These are phyloP conservation scores for Saprolegnia parasitica DNA, from an alignment of 352 stramenopile species.

Conservation along the genomic window DNA sequence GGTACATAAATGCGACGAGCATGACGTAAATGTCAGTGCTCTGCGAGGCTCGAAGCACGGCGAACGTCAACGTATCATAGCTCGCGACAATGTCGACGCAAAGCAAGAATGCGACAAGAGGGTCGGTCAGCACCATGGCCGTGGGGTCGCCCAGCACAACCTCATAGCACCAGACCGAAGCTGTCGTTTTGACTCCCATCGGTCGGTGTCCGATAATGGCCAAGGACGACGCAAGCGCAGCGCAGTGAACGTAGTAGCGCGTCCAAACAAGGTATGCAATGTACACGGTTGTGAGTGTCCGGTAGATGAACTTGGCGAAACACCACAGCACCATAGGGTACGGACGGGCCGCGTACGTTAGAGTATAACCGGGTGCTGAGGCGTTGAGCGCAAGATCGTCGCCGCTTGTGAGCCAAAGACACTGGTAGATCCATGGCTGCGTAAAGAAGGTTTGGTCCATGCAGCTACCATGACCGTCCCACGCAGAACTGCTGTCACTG, in stretches of 20 bases:
- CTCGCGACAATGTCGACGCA: not conserved
- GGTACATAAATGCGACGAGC: not conserved
- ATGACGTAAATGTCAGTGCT: not conserved
- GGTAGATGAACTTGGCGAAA: not conserved
- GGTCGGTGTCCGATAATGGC: not conserved
- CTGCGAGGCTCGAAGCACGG: not conserved
- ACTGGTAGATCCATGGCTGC: slow-evolving; percentile 9
- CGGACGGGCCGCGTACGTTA: not conserved
- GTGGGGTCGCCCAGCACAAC: slow-evolving; percentile 3
- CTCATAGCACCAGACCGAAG: not conserved
- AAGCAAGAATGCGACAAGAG: not conserved
- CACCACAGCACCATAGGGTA: not conserved
- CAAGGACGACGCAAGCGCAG: not conserved
- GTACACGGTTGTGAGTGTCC: not conserved
- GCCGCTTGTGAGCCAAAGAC: not conserved
- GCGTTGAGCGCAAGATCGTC: not conserved
- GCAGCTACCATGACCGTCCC: not conserved
- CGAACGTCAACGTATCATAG: slow-evolving; percentile 5
- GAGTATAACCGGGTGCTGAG: not conserved
- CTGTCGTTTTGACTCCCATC: not conserved
- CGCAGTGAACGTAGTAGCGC: slow-evolving; percentile 6
- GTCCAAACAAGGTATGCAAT: not conserved
- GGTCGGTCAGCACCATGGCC: not conserved
- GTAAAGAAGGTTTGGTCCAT: not conserved
- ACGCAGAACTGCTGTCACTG: not conserved